A percentile compares a stretch with the other conserved stretches of the same genome.
These are phyloP conservation scores for Penicillium goetzii DNA, from an alignment of 495 filamentous ascomycete genomes.

Conservation along the genomic window DNA sequence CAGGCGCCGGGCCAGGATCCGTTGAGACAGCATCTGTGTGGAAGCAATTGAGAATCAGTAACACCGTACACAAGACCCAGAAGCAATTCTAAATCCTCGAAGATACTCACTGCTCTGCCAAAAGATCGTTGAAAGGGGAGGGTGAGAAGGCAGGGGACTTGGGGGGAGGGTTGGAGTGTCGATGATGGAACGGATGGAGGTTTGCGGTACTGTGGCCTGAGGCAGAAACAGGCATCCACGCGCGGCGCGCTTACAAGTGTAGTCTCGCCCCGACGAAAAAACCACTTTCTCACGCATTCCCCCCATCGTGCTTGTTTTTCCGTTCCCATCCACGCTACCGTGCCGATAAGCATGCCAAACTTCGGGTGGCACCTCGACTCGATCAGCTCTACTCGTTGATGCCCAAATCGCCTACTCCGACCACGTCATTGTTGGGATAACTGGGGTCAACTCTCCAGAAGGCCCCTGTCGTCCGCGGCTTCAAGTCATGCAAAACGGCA, in stretches of 20 bases:
- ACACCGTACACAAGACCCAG: neutral
- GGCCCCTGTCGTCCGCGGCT: conserved; percentile 54
- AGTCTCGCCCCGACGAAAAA: conserved; percentile 42
- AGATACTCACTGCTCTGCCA: conserved; percentile 37
- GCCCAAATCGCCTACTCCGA: conserved; percentile 61
- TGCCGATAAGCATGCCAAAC: conserved; percentile 65
- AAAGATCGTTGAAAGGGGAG: conserved; percentile 34
- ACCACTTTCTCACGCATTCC: conserved; percentile 48
- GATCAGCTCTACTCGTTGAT: conserved; percentile 64
- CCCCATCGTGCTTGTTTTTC: conserved; percentile 39
- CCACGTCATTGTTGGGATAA: conserved; percentile 67
- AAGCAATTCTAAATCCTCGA: neutral
- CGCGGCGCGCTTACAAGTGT: conserved; percentile 40
- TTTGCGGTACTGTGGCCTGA: conserved; percentile 35
- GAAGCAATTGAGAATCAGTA: conserved; percentile 29
- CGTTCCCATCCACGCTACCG: conserved; percentile 42
- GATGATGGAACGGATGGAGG: conserved; percentile 43
- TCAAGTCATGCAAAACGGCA: conserved; percentile 65
- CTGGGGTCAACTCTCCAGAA: conserved; percentile 59
- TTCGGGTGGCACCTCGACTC: conserved; percentile 55
- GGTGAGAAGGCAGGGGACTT: conserved; percentile 30
- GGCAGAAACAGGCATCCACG: conserved; percentile 25
- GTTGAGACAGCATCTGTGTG: conserved; percentile 68
- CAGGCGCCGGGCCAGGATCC: conserved; percentile 55
- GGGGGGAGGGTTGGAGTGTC: conserved; percentile 31